phyloP scores from a whole-genome alignment of 345 rosid genomes.

The Gossypium longicalyx region DNA sequence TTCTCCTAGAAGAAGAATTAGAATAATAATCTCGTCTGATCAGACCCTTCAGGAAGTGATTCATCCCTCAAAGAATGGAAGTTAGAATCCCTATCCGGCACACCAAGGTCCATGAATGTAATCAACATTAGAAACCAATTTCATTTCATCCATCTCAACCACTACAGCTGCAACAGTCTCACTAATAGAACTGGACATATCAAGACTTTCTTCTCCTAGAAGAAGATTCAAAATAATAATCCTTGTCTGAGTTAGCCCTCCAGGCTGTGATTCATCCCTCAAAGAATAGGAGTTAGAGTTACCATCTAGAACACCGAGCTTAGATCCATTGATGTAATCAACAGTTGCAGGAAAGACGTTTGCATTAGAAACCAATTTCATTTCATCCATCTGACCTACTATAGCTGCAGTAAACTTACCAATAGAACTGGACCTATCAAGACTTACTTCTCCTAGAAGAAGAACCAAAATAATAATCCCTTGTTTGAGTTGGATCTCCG shows the following conservation, averaged over 20 bases:
- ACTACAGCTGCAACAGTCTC: not conserved
- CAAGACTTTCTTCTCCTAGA: not conserved
- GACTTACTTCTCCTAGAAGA: conserved; percentile 73
- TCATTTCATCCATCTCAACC: not conserved
- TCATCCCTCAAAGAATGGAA: conserved; percentile 18
- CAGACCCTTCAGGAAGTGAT: conserved; percentile 1
- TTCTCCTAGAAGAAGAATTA: not conserved
- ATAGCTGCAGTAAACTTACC: conserved; percentile 74
- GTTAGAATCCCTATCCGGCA: conserved; percentile 45
- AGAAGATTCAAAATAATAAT: not conserved
- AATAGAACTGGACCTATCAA: conserved; percentile 71
- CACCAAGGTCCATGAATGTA: not conserved
- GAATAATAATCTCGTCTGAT: not conserved
- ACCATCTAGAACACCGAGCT: conserved; percentile 36
- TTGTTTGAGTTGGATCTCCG: conserved; percentile 70
- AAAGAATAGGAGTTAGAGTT: conserved; percentile 67
- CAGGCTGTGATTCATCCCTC: conserved; percentile 43
- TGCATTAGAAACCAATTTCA: conserved; percentile 55
- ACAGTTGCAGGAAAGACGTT: conserved; percentile 69
- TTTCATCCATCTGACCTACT: conserved; percentile 70
- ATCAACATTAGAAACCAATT: not conserved
- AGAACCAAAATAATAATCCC: conserved; percentile 81
- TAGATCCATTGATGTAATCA: conserved; percentile 43
- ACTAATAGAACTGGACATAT: not conserved
- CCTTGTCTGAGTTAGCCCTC: not conserved